These are phyloP conservation scores for Pezicula carpinea DNA, from an alignment of 2,329 filamentous ascomycete genomes.

Conservation along the genomic window DNA sequence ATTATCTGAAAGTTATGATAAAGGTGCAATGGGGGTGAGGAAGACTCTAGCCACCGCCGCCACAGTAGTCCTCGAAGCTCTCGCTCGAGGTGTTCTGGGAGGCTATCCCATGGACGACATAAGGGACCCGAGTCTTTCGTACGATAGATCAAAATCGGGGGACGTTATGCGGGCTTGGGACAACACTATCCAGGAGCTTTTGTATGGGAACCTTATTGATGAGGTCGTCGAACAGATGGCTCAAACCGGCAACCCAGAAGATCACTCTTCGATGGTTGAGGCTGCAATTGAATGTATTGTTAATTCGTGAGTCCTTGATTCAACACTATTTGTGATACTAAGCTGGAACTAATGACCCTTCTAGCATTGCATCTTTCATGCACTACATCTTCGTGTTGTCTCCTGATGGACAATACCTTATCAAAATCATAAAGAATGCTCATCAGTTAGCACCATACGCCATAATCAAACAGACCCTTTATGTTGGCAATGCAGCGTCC, in stretches of 20 bases:
- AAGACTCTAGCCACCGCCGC: slow-evolving; percentile 72
- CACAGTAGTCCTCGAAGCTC: slow-evolving; percentile 64
- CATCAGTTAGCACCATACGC: slow-evolving; percentile 69
- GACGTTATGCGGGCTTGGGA: slow-evolving; percentile 63
- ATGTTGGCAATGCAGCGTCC: slow-evolving; percentile 72
- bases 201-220: slow-evolving; percentile 66
- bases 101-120: slow-evolving; percentile 43
- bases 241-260: slow-evolving; percentile 57
- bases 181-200: slow-evolving; percentile 58
- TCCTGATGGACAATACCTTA: slow-evolving; percentile 68
- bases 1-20: slow-evolving; percentile 78
- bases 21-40: slow-evolving; percentile 66
- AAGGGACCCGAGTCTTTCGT: slow-evolving; percentile 33
- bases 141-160: slow-evolving; percentile 53
- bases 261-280: slow-evolving; percentile 56
- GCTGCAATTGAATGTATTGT: slow-evolving; percentile 64
- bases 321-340: too few relatives aligned
- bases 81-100: slow-evolving; percentile 61
- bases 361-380: slow-evolving; percentile 65
- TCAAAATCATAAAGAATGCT: slow-evolving; percentile 65
- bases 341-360: neutral
- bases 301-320: slow-evolving; percentile 33
- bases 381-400: slow-evolving; percentile 71
- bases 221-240: slow-evolving; percentile 57
- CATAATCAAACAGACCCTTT: slow-evolving; percentile 67